Conservation (phyloP, 768 basidiomycete species). For the Favolaschia claudopus region DNA sequence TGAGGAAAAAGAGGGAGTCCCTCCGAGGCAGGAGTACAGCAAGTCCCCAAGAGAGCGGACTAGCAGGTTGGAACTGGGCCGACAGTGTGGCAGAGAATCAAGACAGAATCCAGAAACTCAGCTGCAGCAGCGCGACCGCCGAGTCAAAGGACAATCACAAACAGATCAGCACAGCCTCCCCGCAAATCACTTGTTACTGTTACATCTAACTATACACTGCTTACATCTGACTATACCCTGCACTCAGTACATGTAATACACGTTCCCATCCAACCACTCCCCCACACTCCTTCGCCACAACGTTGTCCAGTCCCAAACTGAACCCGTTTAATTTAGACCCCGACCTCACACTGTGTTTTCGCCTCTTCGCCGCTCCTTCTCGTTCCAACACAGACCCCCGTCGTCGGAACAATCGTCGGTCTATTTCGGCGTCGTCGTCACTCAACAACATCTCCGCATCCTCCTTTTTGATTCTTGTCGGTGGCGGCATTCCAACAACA, state of each 20-base stretch:
- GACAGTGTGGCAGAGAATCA: slow-evolving; percentile 49
- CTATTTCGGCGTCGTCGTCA: slow-evolving; percentile 21
- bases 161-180: not conserved
- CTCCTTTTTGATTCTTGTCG: not conserved
- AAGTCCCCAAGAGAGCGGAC: slow-evolving; percentile 44
- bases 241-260: not conserved
- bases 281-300: not conserved
- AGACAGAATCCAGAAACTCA: slow-evolving; percentile 20
- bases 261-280: slow-evolving; percentile 12
- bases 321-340: not conserved
- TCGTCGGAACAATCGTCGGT: slow-evolving; percentile 1
- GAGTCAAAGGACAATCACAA: slow-evolving; percentile 5
- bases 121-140: not conserved
- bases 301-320: not conserved
- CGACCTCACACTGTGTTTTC: not conserved
- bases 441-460: slow-evolving; percentile 3
- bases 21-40: slow-evolving; percentile 49
- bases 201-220: not conserved
- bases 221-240: not conserved
- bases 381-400: slow-evolving; percentile 1
- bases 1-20: slow-evolving; percentile 60
- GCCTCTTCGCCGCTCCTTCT: not conserved
- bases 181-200: too few relatives aligned
- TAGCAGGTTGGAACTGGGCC: slow-evolving; percentile 37
- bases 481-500: too few relatives aligned